Conservation (phyloP, 495 filamentous ascomycete species). For the Talaromyces nanjingensis region DNA sequence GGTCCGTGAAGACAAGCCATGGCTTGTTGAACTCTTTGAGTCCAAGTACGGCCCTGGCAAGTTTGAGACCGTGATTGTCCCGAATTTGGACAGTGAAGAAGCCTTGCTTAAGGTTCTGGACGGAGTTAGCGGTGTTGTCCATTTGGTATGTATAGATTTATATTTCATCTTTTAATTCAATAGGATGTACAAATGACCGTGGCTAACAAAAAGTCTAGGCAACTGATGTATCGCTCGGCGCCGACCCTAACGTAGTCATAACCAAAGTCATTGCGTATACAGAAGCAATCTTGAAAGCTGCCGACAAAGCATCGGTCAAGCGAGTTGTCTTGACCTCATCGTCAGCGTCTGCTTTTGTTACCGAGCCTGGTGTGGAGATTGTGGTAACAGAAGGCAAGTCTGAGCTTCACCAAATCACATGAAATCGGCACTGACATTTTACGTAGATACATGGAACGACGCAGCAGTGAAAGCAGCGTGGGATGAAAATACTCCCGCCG, state of each 20-base stretch:
- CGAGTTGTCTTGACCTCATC: conserved; percentile 49
- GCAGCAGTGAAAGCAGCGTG: conserved; percentile 33
- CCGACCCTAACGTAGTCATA: conserved; percentile 38
- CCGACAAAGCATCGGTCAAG: conserved; percentile 35
- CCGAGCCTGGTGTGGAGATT: conserved; percentile 6
- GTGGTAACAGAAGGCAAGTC: not conserved
- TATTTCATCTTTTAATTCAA: not conserved
- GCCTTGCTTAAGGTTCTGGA: conserved; percentile 38
- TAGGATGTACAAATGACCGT: not conserved
- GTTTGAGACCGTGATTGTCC: conserved; percentile 32
- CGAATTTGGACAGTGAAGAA: conserved; percentile 27
- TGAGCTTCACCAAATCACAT: not conserved
- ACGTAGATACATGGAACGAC: conserved; percentile 40
- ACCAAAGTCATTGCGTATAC: conserved; percentile 25
- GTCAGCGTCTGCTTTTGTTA: conserved; percentile 25
- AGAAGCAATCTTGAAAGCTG: conserved; percentile 31
- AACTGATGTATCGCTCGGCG: conserved; percentile 23
- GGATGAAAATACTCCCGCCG: conserved; percentile 12
- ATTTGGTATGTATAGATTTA: conserved; percentile 35
- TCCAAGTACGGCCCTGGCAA: conserved; percentile 29
- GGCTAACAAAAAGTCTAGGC: conserved; percentile 6
- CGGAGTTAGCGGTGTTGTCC: conserved; percentile 28
- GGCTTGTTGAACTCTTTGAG: conserved; percentile 33
- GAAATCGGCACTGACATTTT: conserved; percentile 15
- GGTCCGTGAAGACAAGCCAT: conserved; percentile 35